Evolutionary conservation across 441 rosid genomes (phyloP).

Genomic region (Isatis lusitanica): DNA sequence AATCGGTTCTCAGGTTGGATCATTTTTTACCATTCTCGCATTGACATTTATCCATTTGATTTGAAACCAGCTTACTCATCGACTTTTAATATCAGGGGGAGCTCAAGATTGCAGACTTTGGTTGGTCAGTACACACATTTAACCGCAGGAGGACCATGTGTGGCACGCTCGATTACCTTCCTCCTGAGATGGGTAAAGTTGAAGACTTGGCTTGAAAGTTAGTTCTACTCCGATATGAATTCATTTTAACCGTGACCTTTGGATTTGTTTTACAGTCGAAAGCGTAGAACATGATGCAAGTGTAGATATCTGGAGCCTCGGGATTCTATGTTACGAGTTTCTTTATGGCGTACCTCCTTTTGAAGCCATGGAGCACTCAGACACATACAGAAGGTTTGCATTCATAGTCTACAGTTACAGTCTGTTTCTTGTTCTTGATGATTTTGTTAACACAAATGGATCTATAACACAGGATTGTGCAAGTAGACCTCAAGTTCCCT

Average conservation of each 20-base stretch:
- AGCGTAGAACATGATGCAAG: conserved; percentile 93
- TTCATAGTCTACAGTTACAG: background rate
- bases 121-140: conserved; percentile 98
- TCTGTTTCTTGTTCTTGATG: conserved; percentile 5
- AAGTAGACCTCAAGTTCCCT: conserved; percentile 94
- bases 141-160: conserved; percentile 95
- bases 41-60: conserved; percentile 1
- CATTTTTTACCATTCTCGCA: background rate
- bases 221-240: background rate
- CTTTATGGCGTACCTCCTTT: conserved; percentile 91
- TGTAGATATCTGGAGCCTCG: conserved; percentile 98
- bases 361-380: conserved; percentile 94
- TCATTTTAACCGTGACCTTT: background rate
- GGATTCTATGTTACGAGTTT: conserved; percentile 88
- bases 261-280: conserved; percentile 56
- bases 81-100: conserved; percentile 63
- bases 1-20: conserved; percentile 77
- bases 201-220: background rate
- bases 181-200: conserved; percentile 94
- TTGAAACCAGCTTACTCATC: conserved; percentile 4
- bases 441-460: background rate
- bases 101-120: conserved; percentile 97
- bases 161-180: conserved; percentile 93
- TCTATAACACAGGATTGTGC: conserved; percentile 68
- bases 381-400: conserved; percentile 80